Evolutionary conservation across 345 rosid genomes (phyloP).

Genomic region (Streptanthus diversifolius): DNA sequence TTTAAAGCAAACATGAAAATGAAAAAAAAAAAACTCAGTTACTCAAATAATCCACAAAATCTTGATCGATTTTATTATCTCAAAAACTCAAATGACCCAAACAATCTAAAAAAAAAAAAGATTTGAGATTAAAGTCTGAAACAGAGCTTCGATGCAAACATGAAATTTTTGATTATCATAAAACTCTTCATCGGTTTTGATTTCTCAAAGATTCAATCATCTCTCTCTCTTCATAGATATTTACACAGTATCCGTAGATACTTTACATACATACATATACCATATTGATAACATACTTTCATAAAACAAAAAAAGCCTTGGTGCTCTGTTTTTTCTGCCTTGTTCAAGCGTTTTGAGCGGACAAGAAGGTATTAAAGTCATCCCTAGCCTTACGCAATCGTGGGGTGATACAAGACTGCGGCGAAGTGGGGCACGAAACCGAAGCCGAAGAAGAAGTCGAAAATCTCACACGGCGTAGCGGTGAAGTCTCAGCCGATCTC

Average conservation of each 20-base stretch:
- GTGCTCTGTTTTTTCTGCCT: neutral
- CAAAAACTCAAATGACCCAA: neutral
- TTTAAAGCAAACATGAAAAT: neutral
- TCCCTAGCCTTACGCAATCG: conserved; percentile 53
- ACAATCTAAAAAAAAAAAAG: neutral
- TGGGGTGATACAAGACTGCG: conserved; percentile 60
- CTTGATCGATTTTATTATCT: neutral
- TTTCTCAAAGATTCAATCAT: conserved; percentile 14
- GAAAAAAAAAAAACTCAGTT: too few species aligned
- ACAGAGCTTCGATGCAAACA: neutral
- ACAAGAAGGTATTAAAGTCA: conserved; percentile 54
- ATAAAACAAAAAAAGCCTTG: neutral
- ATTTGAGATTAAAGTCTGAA: neutral
- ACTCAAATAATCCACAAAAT: neutral
- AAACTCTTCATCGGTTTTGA: neutral
- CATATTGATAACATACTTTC: neutral
- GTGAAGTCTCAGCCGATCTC: conserved; percentile 47
- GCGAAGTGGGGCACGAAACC: conserved; percentile 47
- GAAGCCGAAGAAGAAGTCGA: conserved; percentile 42
- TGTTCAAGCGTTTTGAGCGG: conserved; percentile 53
- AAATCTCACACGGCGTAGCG: conserved; percentile 62
- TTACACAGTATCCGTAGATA: conserved; percentile 23
- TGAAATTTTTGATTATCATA: neutral
- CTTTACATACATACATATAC: conserved; percentile 14
- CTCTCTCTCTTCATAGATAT: conserved; percentile 20